phyloP scores from a whole-genome alignment of 1,284 basidiomycete genomes.

The Chalciporus piperatoides region DNA sequence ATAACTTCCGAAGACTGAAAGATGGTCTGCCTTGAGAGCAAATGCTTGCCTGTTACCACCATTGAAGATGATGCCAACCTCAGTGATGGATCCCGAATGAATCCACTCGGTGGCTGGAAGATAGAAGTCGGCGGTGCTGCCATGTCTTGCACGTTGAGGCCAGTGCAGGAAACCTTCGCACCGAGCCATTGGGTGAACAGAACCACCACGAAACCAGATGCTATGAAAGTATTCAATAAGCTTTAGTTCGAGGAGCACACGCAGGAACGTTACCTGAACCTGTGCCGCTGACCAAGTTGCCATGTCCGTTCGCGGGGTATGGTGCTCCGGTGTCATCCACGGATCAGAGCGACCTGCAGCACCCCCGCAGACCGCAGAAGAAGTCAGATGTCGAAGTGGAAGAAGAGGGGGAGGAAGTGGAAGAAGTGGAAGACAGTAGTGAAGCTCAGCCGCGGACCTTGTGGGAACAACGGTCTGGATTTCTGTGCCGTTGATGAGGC shows the following conservation, averaged over 20 bases:
- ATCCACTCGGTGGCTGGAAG: conserved; percentile 13
- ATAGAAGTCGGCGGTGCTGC: conserved; percentile 15
- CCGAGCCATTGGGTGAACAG: conserved; percentile 21
- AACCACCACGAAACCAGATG: conserved; percentile 19
- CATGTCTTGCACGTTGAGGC: conserved; percentile 13
- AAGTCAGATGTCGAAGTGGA: no score
- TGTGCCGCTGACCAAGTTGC: no score
- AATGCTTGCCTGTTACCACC: conserved; percentile 19
- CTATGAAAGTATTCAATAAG: conserved; percentile 14
- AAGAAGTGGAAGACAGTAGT: no score
- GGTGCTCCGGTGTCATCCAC: no score
- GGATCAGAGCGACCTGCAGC: no score
- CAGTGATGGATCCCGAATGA: conserved; percentile 10
- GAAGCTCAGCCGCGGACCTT: no score
- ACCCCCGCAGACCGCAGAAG: no score
- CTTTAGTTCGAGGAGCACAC: background rate
- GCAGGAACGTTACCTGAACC: conserved; percentile 18
- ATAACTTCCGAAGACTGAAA: conserved; percentile 28
- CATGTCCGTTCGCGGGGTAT: no score
- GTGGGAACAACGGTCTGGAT: no score
- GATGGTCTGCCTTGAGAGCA: conserved; percentile 16
- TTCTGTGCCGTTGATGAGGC: no score
- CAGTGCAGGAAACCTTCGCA: conserved; percentile 22
- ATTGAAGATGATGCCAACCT: conserved; percentile 28
- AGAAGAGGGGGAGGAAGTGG: no score